Evolutionary conservation across 2,329 filamentous ascomycete species (phyloP).

Genomic region (Colletotrichum chlorophyti): DNA sequence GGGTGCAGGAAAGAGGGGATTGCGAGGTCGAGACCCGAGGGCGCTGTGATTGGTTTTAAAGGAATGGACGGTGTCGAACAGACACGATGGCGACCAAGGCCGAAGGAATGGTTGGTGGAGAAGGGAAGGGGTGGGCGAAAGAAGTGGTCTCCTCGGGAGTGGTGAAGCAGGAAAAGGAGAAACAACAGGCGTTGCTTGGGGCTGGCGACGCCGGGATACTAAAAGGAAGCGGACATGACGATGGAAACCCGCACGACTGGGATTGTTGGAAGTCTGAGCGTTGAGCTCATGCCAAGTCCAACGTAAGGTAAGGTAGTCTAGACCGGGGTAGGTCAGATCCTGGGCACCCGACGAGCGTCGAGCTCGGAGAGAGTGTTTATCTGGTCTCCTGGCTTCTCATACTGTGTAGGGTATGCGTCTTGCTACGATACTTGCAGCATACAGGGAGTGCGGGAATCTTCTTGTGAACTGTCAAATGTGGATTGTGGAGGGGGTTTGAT

Average conservation of each 20-base stretch:
- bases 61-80: slow-evolving; percentile 30
- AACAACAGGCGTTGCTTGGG: slow-evolving; percentile 29
- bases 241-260: slow-evolving; percentile 22
- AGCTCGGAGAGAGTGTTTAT: no score
- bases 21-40: slow-evolving; percentile 11
- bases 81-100: slow-evolving; percentile 27
- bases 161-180: slow-evolving; percentile 30
- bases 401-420: no score
- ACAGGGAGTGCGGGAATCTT: neutral
- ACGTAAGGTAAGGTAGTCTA: no score
- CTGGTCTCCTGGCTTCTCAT: no score
- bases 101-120: slow-evolving; percentile 20
- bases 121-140: slow-evolving; percentile 26
- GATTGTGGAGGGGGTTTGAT: neutral
- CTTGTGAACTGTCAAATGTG: neutral
- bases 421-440: no score
- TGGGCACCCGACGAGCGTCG: neutral
- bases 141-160: slow-evolving; percentile 32
- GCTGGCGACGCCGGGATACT: slow-evolving; percentile 26
- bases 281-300: neutral
- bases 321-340: neutral
- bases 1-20: slow-evolving; percentile 25
- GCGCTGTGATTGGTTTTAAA: slow-evolving; percentile 24
- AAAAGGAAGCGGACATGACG: slow-evolving; percentile 21
- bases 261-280: slow-evolving; percentile 27